Evolutionary conservation across 306 rosid genomes (phyloP), one percentile per base, ranked within the genome.

Genomic region (Inga laurina): DNA sequence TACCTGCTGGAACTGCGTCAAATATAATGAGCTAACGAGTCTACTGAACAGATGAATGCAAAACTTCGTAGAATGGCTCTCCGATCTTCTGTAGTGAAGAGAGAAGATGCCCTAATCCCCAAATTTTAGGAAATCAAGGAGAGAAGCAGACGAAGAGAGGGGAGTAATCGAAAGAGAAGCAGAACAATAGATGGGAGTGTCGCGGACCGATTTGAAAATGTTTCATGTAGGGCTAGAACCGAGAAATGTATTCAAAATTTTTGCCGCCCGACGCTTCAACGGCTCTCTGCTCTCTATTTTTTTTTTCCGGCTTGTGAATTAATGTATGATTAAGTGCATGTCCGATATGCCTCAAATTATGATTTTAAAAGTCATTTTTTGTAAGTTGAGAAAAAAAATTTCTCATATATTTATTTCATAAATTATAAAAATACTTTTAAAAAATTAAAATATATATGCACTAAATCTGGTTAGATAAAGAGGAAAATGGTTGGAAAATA

Each of bases 211-310:
- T 67, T 87, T 81, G 81, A 78, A 84, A 86, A 77, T 67, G 64
- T 13, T n/a, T 45, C 37, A 13, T 3, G 76, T 44, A 45, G 52
- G 52, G 35, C 49, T 4, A 22, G 8, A 1, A 14, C 9, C 5
- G n/a, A 69, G 74, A 19, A 37, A 41, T n/a, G 43, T 8, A 73
- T 34, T 73, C 61, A 73, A 73, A 73, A 27, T 24, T 73, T 73
- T 91, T 91, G 85, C 95, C 95, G 27, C 95, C 90, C 48, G 87
- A 44, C 30, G 19, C 52, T 48, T 48, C 52, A 48, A 48, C 15
- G 52, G 52, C 15, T 48, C 16, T 14, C 2, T 48, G 16, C 0
- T 14, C 12, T 45, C 3, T n/a, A n/a, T 45, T 48, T 48, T 10
- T 48, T 11, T 46, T 46, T 46, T 11, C 0, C 3, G 52, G 2